Evolutionary conservation across 371 early-diverging fungal species (phyloP).

Genomic region (Lichtheimia hyalospora): DNA sequence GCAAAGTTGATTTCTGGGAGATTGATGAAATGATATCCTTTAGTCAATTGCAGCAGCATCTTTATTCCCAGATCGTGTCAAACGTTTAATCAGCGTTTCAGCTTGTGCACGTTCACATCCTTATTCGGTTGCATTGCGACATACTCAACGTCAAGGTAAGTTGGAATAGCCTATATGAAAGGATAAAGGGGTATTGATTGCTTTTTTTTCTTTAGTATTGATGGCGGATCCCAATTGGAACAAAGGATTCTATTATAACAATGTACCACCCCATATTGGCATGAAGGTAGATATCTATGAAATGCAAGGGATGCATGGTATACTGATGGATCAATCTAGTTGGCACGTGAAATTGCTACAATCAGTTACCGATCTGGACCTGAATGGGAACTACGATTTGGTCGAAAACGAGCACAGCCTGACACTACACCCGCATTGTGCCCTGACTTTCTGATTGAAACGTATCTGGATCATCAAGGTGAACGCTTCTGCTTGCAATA

Average conservation of each 20-base stretch:
- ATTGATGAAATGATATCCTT: neutral
- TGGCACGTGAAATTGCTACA: slow-evolving; percentile 87
- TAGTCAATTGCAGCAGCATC: slow-evolving; percentile 83
- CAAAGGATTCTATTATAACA: slow-evolving; percentile 89
- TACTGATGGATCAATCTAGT: slow-evolving; percentile 20
- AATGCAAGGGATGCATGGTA: neutral
- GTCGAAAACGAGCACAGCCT: slow-evolving; percentile 76
- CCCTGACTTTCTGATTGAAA: slow-evolving; percentile 94
- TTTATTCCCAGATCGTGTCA: slow-evolving; percentile 82
- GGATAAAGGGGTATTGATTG: neutral
- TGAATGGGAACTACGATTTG: slow-evolving; percentile 96
- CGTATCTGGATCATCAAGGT: slow-evolving; percentile 94
- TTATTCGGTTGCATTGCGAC: slow-evolving; percentile 91
- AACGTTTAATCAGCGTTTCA: slow-evolving; percentile 80
- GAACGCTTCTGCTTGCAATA: slow-evolving; percentile 91
- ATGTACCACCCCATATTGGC: slow-evolving; percentile 90
- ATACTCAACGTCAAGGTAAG: slow-evolving; percentile 83
- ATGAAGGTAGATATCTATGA: slow-evolving; percentile 68
- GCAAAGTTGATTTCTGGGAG: neutral
- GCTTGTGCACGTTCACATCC: slow-evolving; percentile 95
- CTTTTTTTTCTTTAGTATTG: slow-evolving; percentile 55
- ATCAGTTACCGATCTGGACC: slow-evolving; percentile 93
- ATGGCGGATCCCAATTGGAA: slow-evolving; percentile 97
- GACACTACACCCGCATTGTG: slow-evolving; percentile 79
- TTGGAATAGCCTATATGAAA: neutral